Evolutionary conservation across 2,329 filamentous ascomycete species (phyloP).

Genomic region (Penicillium sp.): DNA sequence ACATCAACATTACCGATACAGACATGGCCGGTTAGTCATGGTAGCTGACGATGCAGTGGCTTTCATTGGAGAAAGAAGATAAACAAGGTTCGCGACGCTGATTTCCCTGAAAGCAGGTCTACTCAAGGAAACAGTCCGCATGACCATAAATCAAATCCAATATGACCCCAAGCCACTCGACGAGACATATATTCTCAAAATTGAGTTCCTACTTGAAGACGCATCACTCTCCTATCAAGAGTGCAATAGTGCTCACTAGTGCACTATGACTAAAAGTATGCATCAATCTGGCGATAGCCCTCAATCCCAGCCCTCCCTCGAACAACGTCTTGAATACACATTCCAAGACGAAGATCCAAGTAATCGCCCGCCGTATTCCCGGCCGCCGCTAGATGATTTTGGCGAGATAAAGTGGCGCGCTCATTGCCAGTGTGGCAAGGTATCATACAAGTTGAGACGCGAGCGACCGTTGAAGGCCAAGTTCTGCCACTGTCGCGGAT

Average conservation of each 20-base stretch:
- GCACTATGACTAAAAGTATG: neutral
- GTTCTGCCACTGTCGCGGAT: slow-evolving; percentile 80
- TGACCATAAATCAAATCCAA: neutral
- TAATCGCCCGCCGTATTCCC: neutral
- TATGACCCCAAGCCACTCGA: neutral
- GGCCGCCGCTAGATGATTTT: neutral
- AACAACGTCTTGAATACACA: neutral
- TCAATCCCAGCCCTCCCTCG: neutral
- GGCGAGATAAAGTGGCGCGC: neutral
- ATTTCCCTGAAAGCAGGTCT: neutral
- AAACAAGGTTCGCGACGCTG: neutral
- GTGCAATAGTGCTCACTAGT: neutral
- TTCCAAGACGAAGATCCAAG: neutral
- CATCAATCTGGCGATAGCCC: neutral
- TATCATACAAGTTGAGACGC: slow-evolving; percentile 70
- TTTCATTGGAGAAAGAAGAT: neutral
- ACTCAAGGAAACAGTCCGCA: neutral
- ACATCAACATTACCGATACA: neutral
- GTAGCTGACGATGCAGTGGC: neutral
- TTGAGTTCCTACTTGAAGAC: neutral
- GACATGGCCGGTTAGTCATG: neutral
- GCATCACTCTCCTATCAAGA: neutral
- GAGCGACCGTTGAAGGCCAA: slow-evolving; percentile 73
- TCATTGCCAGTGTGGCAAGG: slow-evolving; percentile 70
- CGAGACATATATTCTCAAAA: neutral